Conservation (phyloP, 2,329 filamentous ascomycete genomes). For the Sphaerulina populicola region DNA sequence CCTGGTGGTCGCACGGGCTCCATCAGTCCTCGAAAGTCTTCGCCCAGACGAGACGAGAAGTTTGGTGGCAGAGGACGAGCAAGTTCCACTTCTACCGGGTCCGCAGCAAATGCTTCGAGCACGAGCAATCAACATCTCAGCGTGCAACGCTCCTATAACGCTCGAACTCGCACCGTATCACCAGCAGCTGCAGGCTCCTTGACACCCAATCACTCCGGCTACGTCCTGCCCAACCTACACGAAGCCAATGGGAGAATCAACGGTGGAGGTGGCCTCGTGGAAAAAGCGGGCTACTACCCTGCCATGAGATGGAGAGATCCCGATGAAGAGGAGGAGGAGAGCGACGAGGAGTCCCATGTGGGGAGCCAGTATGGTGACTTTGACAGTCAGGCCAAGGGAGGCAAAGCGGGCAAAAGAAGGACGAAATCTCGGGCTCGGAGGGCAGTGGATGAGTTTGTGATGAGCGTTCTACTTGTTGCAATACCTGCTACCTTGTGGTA, state of each 20-base stretch:
- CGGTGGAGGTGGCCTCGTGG: conserved; percentile 26
- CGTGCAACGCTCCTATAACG: conserved; percentile 28
- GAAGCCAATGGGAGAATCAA: conserved; percentile 24
- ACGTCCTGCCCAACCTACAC: conserved; percentile 13
- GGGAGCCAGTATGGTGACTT: conserved; percentile 14
- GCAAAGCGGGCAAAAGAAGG: conserved; percentile 12
- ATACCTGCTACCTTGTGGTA: conserved; percentile 18
- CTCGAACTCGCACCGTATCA: conserved; percentile 35
- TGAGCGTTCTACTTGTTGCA: conserved; percentile 13
- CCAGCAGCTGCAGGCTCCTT: conserved; percentile 31
- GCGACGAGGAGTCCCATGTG: conserved; percentile 23
- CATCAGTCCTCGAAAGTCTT: conserved; percentile 18
- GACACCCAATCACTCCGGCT: conserved; percentile 11
- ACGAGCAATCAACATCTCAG: conserved; percentile 21
- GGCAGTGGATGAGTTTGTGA: conserved; percentile 18
- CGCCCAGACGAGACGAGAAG: conserved; percentile 18
- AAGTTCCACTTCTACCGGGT: conserved; percentile 31
- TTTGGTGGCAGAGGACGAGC: conserved; percentile 26
- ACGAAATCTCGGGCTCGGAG: conserved; percentile 15
- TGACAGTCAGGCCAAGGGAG: conserved; percentile 19
- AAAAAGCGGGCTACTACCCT: conserved; percentile 38
- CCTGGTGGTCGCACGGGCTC: conserved; percentile 22
- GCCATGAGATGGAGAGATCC: conserved; percentile 28
- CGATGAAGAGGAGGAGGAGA: conserved; percentile 27
- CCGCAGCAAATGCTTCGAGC: conserved; percentile 16